These are phyloP conservation scores for Pseudozyma sp. DNA, from an alignment of 1,284 basidiomycete species.

Conservation along the genomic window DNA sequence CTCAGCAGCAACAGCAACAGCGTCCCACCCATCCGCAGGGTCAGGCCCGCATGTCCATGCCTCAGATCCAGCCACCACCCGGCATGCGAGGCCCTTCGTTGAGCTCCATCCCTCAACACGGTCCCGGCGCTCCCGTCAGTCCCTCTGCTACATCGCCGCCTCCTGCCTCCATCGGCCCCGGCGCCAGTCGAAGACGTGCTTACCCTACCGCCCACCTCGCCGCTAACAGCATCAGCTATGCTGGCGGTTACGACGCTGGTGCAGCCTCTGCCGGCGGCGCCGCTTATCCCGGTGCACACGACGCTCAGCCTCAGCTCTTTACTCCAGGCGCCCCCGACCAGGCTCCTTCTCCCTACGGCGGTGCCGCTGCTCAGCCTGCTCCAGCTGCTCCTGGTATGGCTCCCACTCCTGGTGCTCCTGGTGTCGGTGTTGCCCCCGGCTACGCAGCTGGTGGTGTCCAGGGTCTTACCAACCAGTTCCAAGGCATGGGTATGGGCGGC, in stretches of 20 bases:
- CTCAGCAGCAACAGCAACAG: conserved; percentile 45
- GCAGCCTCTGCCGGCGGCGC: conserved; percentile 69
- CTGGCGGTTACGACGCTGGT: conserved; percentile 69
- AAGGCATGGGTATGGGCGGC: conserved; percentile 80
- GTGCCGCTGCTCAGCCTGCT: conserved; percentile 32
- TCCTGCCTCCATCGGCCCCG: conserved; percentile 68
- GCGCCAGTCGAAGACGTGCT: conserved; percentile 70
- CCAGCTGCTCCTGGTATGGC: conserved; percentile 38
- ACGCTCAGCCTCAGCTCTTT: conserved; percentile 49
- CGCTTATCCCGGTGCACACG: conserved; percentile 39
- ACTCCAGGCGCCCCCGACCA: conserved; percentile 52
- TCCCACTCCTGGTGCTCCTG: conserved; percentile 17
- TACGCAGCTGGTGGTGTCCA: conserved; percentile 71
- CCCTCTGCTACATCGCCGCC: conserved; percentile 60
- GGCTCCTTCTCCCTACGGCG: conserved; percentile 29
- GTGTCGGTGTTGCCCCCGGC: conserved; percentile 25
- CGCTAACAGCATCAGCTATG: conserved; percentile 68
- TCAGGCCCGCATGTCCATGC: conserved; percentile 66
- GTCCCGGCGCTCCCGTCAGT: conserved; percentile 47
- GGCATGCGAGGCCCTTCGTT: conserved; percentile 52
- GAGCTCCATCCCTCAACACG: conserved; percentile 37
- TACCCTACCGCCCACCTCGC: conserved; percentile 70
- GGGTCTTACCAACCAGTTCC: conserved; percentile 84
- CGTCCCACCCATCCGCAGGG: conserved; percentile 64
- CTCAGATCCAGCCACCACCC: conserved; percentile 59